Evolutionary conservation across 2,329 filamentous ascomycete species (phyloP).

Genomic region (Dothistroma septosporum): DNA sequence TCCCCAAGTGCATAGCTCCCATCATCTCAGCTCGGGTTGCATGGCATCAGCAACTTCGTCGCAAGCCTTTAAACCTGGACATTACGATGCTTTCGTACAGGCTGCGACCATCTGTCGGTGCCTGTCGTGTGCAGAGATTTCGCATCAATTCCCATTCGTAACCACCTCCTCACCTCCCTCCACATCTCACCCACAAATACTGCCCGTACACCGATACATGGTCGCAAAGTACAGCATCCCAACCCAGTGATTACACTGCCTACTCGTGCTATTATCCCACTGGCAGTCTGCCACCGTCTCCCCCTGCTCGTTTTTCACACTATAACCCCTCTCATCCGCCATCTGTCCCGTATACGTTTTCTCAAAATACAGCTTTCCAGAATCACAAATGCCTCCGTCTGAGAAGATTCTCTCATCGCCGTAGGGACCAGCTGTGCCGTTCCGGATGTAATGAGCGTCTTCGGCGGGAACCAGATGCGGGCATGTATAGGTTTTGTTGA

Average conservation of each 20-base stretch:
- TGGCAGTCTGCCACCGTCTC: constrained; percentile 14
- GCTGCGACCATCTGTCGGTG: too few relatives aligned
- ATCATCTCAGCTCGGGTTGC: too few relatives aligned
- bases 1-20: too few relatives aligned
- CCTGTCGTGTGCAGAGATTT: too few relatives aligned
- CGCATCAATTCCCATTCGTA: too few relatives aligned
- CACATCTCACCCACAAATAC: constrained; percentile 5
- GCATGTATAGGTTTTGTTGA: constrained; percentile 18
- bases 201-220: constrained; percentile 19
- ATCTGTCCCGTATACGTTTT: background rate
- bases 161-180: too few relatives aligned
- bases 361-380: constrained; percentile 17
- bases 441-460: constrained; percentile 21
- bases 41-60: too few relatives aligned
- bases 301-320: constrained; percentile 12
- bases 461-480: constrained; percentile 18
- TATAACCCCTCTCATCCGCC: constrained; percentile 7
- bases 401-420: constrained; percentile 7
- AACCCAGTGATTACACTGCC: constrained; percentile 21
- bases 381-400: constrained; percentile 16
- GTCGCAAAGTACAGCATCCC: constrained; percentile 19
- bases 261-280: constrained; percentile 5
- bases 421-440: constrained; percentile 17
- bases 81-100: too few relatives aligned
- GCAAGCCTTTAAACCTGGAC: too few relatives aligned